Evolutionary conservation across 2,329 filamentous ascomycete genomes (phyloP).

Genomic region (Cordyceps cateniannulata): DNA sequence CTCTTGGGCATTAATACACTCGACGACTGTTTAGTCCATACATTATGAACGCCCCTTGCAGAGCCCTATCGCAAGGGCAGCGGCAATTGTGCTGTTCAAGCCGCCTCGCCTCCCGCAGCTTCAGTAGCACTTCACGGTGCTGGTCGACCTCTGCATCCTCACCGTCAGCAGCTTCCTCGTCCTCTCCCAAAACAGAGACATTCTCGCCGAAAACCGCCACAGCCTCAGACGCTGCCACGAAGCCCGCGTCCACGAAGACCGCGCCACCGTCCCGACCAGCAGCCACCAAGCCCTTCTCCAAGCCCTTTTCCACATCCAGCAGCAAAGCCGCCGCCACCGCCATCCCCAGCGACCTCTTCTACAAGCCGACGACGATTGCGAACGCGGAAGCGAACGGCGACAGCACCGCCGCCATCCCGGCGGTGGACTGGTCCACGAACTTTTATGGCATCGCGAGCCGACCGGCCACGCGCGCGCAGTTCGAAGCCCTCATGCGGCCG

Average conservation of each 20-base stretch:
- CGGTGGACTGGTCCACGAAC: conserved; percentile 72
- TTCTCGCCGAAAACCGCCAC: not conserved
- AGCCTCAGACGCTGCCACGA: not conserved
- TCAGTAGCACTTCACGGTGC: not conserved
- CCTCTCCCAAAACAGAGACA: not conserved
- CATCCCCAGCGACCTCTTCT: conserved; percentile 7
- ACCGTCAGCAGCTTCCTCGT: not conserved
- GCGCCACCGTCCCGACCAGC: not conserved
- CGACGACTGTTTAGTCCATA: not conserved
- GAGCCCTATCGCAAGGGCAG: not conserved
- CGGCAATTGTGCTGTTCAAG: not conserved
- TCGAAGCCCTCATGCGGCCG: conserved; percentile 60
- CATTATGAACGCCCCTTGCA: conserved; percentile 4
- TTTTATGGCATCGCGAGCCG: conserved; percentile 70
- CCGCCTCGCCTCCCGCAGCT: not conserved
- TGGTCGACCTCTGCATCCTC: not conserved
- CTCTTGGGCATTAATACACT: not conserved
- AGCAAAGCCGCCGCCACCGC: not conserved
- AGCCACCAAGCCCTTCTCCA: not conserved
- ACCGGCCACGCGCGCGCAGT: conserved; percentile 65
- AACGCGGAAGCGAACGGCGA: not conserved
- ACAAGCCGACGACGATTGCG: conserved; percentile 1
- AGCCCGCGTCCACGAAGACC: not conserved
- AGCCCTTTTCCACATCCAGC: not conserved
- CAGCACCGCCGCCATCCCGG: conserved; percentile 13